phyloP scores from a whole-genome alignment of 176 grass and related monocot species.

The Cymbopogon citratus region DNA sequence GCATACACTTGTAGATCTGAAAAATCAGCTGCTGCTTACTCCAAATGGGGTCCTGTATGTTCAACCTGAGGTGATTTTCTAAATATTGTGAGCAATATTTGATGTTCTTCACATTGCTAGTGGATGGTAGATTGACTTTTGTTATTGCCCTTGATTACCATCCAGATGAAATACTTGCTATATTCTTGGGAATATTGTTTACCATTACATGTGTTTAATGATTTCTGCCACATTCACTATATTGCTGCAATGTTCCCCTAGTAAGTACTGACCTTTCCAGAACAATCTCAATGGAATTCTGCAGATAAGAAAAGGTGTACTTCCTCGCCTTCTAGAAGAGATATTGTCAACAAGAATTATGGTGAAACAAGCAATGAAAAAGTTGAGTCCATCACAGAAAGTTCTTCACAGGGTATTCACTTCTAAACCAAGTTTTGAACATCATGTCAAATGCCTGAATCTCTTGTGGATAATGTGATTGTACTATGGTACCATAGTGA shows the following conservation, averaged over 20 bases:
- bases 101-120: neutral
- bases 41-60: conserved; percentile 91
- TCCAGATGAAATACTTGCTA: conserved; percentile 16
- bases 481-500: neutral
- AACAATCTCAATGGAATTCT: conserved; percentile 29
- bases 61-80: conserved; percentile 65
- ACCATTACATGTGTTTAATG: conserved; percentile 19
- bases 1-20: conserved; percentile 47
- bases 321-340: conserved; percentile 75
- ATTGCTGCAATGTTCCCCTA: neutral
- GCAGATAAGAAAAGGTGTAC: conserved; percentile 88
- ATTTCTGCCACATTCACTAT: neutral
- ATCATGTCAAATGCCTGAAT: conserved; percentile 14
- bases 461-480: neutral
- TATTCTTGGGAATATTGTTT: conserved; percentile 25
- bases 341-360: conserved; percentile 93
- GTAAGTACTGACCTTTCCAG: conserved; percentile 16
- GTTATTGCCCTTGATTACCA: neutral
- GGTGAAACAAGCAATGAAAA: conserved; percentile 97
- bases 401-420: conserved; percentile 77
- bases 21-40: conserved; percentile 61
- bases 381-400: conserved; percentile 58
- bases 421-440: conserved; percentile 9
- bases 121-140: neutral
- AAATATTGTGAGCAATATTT: neutral